Evolutionary conservation across 2,329 filamentous ascomycete species (phyloP).

Genomic region (Aspergillus fijiensis): DNA sequence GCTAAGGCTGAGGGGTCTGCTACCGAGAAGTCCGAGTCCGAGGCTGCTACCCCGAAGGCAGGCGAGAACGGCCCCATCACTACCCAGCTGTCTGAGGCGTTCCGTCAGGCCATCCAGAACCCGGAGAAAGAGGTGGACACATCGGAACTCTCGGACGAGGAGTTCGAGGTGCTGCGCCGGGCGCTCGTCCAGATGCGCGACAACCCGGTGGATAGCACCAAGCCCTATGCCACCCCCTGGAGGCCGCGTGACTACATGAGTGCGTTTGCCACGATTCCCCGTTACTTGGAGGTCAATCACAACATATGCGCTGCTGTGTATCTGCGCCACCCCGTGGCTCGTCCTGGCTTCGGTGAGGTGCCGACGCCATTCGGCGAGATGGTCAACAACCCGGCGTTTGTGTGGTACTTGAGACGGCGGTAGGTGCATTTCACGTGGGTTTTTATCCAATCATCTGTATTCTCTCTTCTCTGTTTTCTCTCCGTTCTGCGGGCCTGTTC

Average conservation of each 20-base stretch:
- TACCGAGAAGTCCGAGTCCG: conserved; percentile 7
- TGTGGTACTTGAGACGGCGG: conserved; percentile 87
- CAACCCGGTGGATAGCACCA: conserved; percentile 72
- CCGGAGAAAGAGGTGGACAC: conserved; percentile 38
- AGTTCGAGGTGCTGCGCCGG: conserved; percentile 47
- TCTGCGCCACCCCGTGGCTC: conserved; percentile 85
- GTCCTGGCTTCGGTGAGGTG: conserved; percentile 75
- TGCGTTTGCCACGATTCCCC: conserved; percentile 90
- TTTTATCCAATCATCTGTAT: not conserved
- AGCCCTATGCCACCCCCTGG: conserved; percentile 93
- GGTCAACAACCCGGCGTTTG: conserved; percentile 79
- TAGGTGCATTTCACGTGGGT: conserved; percentile 44
- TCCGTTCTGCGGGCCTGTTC: conserved; percentile 26
- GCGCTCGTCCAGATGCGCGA: conserved; percentile 66
- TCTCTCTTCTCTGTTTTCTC: conserved; percentile 15
- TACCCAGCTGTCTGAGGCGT: conserved; percentile 32
- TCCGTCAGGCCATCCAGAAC: conserved; percentile 32
- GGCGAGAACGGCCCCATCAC: conserved; percentile 13
- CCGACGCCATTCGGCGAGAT: conserved; percentile 75
- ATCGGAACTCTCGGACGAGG: conserved; percentile 49
- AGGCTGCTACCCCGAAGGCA: conserved; percentile 2
- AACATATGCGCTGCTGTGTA: conserved; percentile 96
- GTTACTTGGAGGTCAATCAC: conserved; percentile 96
- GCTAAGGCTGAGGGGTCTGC: conserved; percentile 19
- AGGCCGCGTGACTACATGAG: conserved; percentile 80